Evolutionary conservation across 495 filamentous ascomycete species (phyloP), one percentile per base, ranked within the genome.

Genomic region (Parmelia sp.): DNA sequence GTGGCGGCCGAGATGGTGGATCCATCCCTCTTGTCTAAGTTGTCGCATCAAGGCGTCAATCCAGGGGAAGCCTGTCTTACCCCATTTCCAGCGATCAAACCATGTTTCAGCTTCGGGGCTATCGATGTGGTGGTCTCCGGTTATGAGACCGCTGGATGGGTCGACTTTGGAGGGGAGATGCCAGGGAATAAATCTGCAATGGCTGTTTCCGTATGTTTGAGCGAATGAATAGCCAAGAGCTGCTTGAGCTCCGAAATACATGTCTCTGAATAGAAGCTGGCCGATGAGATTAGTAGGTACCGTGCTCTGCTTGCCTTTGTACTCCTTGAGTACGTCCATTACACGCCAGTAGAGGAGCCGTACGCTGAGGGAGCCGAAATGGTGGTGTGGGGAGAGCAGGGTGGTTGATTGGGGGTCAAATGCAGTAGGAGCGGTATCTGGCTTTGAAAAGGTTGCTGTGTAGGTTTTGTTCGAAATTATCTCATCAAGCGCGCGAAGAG

Each of bases 1-100:
- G 66, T 90, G 88, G 21, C 87, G 81, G 2, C 85, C 87, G 1
- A 89, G 78, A 67, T 90, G 88, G 69, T 90, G 87, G 44, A 90
- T 88, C 87, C 86, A 90, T 23, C 88, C 87, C 69, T 89, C 86
- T 4, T 71, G 68, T 14, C 75, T 74, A n/a, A 90, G 75, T 71
- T 90, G 87, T 6, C 87, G 84, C 87, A 90, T 90, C 39, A 90
- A 71, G 1, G 86, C 87, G 67, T 90, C 88, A 65, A 90, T 88
- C 79, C 83, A 89, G 4, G 88, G 87, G 66, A 90, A 89, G 3
- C 87, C 87, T 0, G 87, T 90, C 42, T 74, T 72, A 11, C 87
- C 86, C 45, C 80, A 74, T 60, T 79, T 83, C 88, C 88, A 89
- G 35, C 87, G 81, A 44, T 74, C 73, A 65, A 89, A 87, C 79